phyloP scores from a whole-genome alignment of 148 eudicot species.

The Rhododendron ovatum region DNA sequence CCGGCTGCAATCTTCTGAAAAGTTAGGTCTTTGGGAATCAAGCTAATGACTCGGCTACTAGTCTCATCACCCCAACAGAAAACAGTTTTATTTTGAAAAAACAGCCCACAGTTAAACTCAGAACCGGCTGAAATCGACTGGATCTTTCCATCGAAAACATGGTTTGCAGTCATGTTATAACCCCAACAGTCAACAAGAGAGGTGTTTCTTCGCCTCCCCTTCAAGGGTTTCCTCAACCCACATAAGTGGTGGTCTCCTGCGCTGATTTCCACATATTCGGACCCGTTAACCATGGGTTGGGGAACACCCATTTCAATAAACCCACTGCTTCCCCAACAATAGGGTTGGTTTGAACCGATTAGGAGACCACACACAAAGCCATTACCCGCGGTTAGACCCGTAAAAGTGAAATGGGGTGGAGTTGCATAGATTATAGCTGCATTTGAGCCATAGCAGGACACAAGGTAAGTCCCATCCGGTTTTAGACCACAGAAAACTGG shows the following conservation, averaged over 20 bases:
- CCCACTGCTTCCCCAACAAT: slow-evolving; percentile 81
- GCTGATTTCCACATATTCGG: slow-evolving; percentile 71
- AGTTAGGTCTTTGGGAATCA: slow-evolving; percentile 43
- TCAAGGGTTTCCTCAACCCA: slow-evolving; percentile 64
- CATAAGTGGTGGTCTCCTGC: slow-evolving; percentile 97
- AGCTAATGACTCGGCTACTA: slow-evolving; percentile 48
- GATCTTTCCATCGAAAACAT: slow-evolving; percentile 60
- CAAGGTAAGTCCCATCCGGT: slow-evolving; percentile 79
- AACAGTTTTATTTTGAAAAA: slow-evolving; percentile 59
- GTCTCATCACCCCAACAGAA: slow-evolving; percentile 94
- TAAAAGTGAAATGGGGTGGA: slow-evolving; percentile 44
- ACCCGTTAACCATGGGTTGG: slow-evolving; percentile 42
- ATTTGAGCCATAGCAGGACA: slow-evolving; percentile 74
- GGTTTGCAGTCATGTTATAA: slow-evolving; percentile 75
- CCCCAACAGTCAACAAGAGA: slow-evolving; percentile 97
- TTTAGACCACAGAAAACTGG: slow-evolving; percentile 82
- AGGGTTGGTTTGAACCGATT: slow-evolving; percentile 55
- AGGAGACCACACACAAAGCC: slow-evolving; percentile 88
- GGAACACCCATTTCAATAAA: slow-evolving; percentile 71
- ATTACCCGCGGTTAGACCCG: slow-evolving; percentile 71
- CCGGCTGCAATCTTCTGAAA: slow-evolving; percentile 78
- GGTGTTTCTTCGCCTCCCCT: slow-evolving; percentile 43
- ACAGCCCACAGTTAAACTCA: slow-evolving; percentile 77
- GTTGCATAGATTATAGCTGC: slow-evolving; percentile 51
- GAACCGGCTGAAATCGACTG: slow-evolving; percentile 80